Evolutionary conservation across 2,329 filamentous ascomycete genomes (phyloP), one percentile per base, ranked within the genome.

Genomic region (Westerdykella ornata): DNA sequence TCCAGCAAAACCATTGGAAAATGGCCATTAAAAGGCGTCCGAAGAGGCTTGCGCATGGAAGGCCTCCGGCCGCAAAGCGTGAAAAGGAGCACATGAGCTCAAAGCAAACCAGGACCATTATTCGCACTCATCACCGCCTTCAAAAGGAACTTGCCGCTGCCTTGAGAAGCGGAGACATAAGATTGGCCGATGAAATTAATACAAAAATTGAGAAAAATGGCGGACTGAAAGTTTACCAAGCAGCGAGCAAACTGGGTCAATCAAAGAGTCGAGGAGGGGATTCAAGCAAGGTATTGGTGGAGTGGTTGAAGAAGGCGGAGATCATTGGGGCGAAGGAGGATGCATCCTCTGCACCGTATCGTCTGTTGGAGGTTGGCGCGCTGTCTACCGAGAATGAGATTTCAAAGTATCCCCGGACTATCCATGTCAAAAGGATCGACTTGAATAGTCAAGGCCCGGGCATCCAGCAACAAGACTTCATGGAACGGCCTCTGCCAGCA

Each of bases 391-490:
- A 77, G 30, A 98, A 98, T 63, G 84, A 84, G 12, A 94, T 88
- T 65, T 90, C 88, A 1, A 78, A 72, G 45, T 84, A 54, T 32
- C 51, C 83, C 46, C 73, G 73, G 5, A 61, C 77, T 33, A 85
- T 97, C 54, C 72, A 84, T 28, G 80, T 94, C 54, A 77, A 82
- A 46, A 79, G 88, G 49, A 96, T 98, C 62, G 92, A 98, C 60
- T 70, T 98, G 42, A 85, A 94, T 66, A 92, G 88, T 45, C 88
- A 94, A 59, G 82, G 82, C 35, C 73, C 82, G 1, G 82, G 80
- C 0, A 98, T 98, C 51, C 62, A 81, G 43, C 81, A 94, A 64
- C 88, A 96, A 61, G 88, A 98, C 64, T 97, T 98, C 59, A 95
- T 98, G 89, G 70, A 87, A 52, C 76, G 88, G 18, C 85, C 88